Evolutionary conservation across 495 filamentous ascomycete genomes (phyloP).

Genomic region (Penicillium bialowiezense): DNA sequence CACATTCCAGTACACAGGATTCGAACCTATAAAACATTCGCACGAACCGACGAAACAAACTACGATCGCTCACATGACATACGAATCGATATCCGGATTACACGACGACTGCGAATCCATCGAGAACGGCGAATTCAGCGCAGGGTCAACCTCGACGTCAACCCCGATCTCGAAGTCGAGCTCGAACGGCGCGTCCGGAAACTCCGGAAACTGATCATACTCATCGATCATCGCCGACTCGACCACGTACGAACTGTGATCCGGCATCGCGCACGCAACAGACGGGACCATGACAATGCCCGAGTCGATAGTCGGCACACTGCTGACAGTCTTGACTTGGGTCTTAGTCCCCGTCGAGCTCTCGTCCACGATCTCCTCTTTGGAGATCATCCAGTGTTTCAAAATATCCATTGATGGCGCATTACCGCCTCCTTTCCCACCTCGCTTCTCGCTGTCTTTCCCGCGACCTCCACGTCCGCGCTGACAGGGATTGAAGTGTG

Average conservation of each 20-base stretch:
- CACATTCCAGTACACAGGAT: slow-evolving; percentile 8
- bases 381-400: slow-evolving; percentile 79
- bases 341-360: background rate
- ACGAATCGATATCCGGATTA: slow-evolving; percentile 34
- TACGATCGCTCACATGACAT: slow-evolving; percentile 31
- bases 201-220: slow-evolving; percentile 26
- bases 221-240: slow-evolving; percentile 29
- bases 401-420: slow-evolving; percentile 77
- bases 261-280: background rate
- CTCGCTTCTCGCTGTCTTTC: slow-evolving; percentile 63
- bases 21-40: slow-evolving; percentile 6
- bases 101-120: slow-evolving; percentile 30
- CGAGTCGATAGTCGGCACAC: background rate
- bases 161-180: slow-evolving; percentile 8
- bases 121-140: slow-evolving; percentile 16
- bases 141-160: background rate
- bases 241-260: slow-evolving; percentile 17
- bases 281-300: background rate
- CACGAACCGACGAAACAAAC: slow-evolving; percentile 6
- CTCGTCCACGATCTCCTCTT: slow-evolving; percentile 46
- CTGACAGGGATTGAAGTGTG: slow-evolving; percentile 75
- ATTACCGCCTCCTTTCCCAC: slow-evolving; percentile 81
- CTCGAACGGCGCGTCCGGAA: slow-evolving; percentile 25
- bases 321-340: background rate
- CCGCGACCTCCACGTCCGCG: slow-evolving; percentile 51